Evolutionary conservation across 805 yeast species (phyloP).

Genomic region (Suhomyces sp.): DNA sequence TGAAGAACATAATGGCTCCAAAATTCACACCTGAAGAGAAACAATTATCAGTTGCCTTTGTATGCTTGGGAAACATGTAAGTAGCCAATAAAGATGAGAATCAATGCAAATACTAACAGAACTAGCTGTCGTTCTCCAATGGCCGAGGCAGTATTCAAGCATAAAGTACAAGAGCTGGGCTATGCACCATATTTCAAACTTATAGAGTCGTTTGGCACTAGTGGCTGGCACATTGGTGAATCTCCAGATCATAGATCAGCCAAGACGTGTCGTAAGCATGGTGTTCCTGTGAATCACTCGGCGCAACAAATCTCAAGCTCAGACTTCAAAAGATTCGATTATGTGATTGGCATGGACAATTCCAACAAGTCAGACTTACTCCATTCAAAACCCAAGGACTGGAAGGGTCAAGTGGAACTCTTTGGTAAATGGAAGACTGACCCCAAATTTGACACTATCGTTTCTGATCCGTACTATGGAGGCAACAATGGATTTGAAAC

Average conservation of each 20-base stretch:
- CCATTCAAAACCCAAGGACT: slow-evolving; percentile 49
- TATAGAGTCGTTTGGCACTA: slow-evolving; percentile 89
- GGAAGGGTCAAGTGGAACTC: slow-evolving; percentile 50
- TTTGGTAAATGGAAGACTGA: slow-evolving; percentile 82
- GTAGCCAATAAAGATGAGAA: slow-evolving; percentile 20
- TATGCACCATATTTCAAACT: slow-evolving; percentile 40
- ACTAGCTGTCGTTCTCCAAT: slow-evolving; percentile 88
- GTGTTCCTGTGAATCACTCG: slow-evolving; percentile 68
- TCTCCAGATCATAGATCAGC: slow-evolving; percentile 75
- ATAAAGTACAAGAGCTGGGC: slow-evolving; percentile 55
- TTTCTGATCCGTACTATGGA: slow-evolving; percentile 93
- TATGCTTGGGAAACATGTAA: slow-evolving; percentile 85
- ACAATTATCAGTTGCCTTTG: slow-evolving; percentile 71
- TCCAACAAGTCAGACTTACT: slow-evolving; percentile 52
- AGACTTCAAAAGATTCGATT: slow-evolving; percentile 61
- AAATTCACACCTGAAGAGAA: slow-evolving; percentile 17
- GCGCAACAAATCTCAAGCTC: slow-evolving; percentile 63
- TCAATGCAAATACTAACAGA: not conserved
- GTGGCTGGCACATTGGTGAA: slow-evolving; percentile 81
- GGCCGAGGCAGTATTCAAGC: slow-evolving; percentile 91
- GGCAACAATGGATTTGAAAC: slow-evolving; percentile 78
- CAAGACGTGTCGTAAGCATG: slow-evolving; percentile 63
- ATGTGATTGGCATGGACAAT: slow-evolving; percentile 69
- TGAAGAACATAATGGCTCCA: slow-evolving; percentile 10
- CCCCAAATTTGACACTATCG: slow-evolving; percentile 48